Evolutionary conservation across 257 asterid species (phyloP).

Genomic region (Nicotiana sylvestris): DNA sequence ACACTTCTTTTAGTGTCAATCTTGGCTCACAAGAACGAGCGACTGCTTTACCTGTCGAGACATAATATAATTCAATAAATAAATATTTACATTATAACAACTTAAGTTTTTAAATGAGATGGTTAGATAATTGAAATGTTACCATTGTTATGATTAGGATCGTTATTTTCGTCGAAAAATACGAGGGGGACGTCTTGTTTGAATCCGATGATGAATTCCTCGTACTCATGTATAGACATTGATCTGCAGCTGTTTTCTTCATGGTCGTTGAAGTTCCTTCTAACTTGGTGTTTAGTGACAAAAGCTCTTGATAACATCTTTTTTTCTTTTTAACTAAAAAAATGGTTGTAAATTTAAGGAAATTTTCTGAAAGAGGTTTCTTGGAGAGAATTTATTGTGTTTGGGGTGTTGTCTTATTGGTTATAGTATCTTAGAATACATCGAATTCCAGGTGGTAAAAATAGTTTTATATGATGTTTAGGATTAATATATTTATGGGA

Average conservation of each 20-base stretch:
- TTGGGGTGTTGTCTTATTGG: neutral
- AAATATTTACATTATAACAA: neutral
- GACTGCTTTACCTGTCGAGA: neutral
- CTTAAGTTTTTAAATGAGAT: neutral
- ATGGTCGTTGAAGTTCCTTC: constrained; percentile 15
- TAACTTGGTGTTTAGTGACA: constrained; percentile 26
- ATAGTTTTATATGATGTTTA: neutral
- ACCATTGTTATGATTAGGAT: neutral
- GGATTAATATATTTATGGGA: neutral
- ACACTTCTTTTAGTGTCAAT: constrained; percentile 44
- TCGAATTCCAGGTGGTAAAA: neutral
- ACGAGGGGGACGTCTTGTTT: constrained; percentile 41
- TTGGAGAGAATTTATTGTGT: neutral
- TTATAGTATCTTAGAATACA: neutral
- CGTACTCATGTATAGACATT: constrained; percentile 36
- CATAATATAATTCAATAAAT: neutral
- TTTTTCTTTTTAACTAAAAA: neutral
- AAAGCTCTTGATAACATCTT: constrained; percentile 48
- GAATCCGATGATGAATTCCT: constrained; percentile 38
- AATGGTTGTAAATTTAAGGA: neutral
- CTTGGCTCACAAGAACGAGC: neutral
- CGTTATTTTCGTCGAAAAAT: constrained; percentile 12
- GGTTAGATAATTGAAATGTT: neutral
- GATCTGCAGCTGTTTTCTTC: constrained; percentile 38
- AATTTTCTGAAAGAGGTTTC: neutral